Conservation (phyloP, 2,329 filamentous ascomycete species). For the Colletotrichum musicola region DNA sequence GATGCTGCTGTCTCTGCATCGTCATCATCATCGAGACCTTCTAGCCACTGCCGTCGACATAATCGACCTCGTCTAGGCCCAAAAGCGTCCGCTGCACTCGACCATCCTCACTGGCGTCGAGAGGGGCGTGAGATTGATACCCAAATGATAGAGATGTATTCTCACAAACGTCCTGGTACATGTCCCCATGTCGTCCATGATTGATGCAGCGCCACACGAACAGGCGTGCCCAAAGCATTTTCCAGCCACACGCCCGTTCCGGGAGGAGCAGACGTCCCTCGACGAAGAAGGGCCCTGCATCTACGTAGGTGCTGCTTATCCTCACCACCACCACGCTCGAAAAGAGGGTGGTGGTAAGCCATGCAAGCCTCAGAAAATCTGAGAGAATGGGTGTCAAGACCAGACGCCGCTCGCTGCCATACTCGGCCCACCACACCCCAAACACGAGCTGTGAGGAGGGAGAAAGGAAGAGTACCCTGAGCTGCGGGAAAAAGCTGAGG, state of each 20-base stretch:
- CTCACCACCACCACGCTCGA: too few species aligned
- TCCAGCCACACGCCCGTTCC: background rate
- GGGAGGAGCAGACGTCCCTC: too few species aligned
- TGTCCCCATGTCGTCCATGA: too few species aligned
- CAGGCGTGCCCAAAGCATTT: background rate
- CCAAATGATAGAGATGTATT: slow-evolving; percentile 1
- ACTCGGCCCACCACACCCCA: background rate
- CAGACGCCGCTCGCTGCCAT: background rate
- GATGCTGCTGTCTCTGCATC: background rate
- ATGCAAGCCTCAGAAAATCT: background rate
- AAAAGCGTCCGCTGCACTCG: slow-evolving; percentile 5
- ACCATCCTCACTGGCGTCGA: background rate
- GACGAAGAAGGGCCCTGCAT: too few species aligned
- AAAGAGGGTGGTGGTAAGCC: too few species aligned
- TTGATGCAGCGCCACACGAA: too few species aligned
- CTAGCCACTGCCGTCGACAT: too few species aligned
- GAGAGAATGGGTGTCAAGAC: slow-evolving; percentile 20
- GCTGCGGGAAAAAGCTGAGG: background rate
- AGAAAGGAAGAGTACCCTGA: slow-evolving; percentile 28
- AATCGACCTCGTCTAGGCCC: background rate
- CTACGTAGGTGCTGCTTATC: too few species aligned
- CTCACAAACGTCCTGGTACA: too few species aligned
- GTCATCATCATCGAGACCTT: too few species aligned
- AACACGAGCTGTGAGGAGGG: too few species aligned
- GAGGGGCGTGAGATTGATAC: slow-evolving; percentile 30